phyloP scores from a whole-genome alignment of 306 rosid species.

The Citrullus mucosospermus region DNA sequence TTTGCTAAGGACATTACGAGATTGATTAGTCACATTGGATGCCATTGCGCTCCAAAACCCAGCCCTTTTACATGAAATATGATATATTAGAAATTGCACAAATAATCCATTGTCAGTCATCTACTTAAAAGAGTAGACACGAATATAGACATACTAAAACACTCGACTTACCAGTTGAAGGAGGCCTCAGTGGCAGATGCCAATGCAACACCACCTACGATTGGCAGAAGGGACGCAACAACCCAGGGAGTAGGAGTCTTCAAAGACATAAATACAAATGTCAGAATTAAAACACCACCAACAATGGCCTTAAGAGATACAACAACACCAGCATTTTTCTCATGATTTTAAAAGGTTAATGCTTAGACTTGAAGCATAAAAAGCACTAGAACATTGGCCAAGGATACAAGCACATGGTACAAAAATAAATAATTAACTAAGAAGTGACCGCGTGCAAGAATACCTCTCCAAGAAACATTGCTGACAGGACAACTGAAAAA shows the following conservation, averaged over 20 bases:
- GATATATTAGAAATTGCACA: conserved; percentile 2
- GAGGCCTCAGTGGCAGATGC: conserved; percentile 88
- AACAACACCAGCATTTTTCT: background rate
- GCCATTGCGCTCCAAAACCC: conserved; percentile 99
- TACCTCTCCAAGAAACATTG: conserved; percentile 93
- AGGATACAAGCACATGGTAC: background rate
- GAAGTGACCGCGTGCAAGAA: background rate
- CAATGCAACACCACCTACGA: conserved; percentile 81
- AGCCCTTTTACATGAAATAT: conserved; percentile 37
- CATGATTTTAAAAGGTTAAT: background rate
- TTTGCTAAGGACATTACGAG: conserved; percentile 97
- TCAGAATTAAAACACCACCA: conserved; percentile 9
- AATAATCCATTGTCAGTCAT: background rate
- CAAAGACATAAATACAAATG: background rate
- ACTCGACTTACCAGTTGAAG: conserved; percentile 60
- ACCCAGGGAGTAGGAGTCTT: conserved; percentile 79
- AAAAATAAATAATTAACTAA: background rate
- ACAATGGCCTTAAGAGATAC: background rate
- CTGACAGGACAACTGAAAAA: conserved; percentile 80
- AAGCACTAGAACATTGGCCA: background rate
- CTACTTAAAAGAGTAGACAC: background rate
- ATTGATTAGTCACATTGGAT: conserved; percentile 86
- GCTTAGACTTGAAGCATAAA: background rate
- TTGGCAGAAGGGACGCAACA: conserved; percentile 67
- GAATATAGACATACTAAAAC: background rate